These are phyloP conservation scores for Chrysosporium keratinophilum DNA, from an alignment of 2,329 filamentous ascomycete genomes.

Conservation along the genomic window DNA sequence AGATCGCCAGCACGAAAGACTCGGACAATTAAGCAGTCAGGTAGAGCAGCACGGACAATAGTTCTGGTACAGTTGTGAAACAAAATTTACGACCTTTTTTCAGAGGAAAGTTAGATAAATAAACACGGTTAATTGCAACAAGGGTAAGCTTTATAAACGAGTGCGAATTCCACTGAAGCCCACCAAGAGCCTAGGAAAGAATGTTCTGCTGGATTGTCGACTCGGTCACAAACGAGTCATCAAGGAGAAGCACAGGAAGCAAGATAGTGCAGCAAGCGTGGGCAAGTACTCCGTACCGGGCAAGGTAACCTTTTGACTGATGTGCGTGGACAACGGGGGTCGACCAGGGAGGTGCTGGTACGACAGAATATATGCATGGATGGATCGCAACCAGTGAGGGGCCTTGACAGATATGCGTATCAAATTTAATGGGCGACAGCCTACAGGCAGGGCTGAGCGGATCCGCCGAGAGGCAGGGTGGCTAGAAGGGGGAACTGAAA, in stretches of 20 bases:
- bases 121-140: background rate
- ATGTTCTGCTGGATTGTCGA: background rate
- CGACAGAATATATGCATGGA: conserved; percentile 7
- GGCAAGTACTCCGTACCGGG: background rate
- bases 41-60: background rate
- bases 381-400: conserved; percentile 8
- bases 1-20: background rate
- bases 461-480: conserved; percentile 9
- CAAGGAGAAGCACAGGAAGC: background rate
- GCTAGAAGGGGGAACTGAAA: conserved; percentile 3
- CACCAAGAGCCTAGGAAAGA: background rate
- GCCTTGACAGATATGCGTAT: background rate
- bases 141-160: conserved; percentile 1
- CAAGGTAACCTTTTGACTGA: conserved; percentile 6
- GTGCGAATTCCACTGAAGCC: background rate
- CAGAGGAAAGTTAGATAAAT: background rate
- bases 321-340: conserved; percentile 5
- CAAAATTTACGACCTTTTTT: background rate
- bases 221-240: background rate
- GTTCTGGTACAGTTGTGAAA: background rate
- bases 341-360: conserved; percentile 8
- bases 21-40: background rate
- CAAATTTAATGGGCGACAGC: conserved; percentile 4
- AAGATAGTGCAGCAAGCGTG: background rate
- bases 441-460: conserved; percentile 12